A percentile compares a stretch with the other conserved stretches of the same genome.
Evolutionary conservation across 2,329 filamentous ascomycete genomes (phyloP).

Genomic region (Zymoseptoria passerinii): DNA sequence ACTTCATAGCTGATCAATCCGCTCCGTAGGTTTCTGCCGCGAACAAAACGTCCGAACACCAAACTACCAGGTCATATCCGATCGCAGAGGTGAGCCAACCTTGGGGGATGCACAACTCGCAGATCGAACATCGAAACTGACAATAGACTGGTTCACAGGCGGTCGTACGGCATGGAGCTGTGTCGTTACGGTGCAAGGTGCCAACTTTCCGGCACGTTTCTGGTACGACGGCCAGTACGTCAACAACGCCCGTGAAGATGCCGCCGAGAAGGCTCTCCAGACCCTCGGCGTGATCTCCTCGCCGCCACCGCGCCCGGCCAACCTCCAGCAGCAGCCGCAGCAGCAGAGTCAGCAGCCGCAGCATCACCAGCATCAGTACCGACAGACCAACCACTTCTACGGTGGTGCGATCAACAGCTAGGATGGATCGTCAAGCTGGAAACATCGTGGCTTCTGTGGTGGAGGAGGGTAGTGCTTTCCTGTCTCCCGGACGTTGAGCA

Average conservation of each 20-base stretch:
- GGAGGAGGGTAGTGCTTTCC: background rate
- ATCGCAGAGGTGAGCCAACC: slow-evolving; percentile 56
- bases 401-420: slow-evolving; percentile 14
- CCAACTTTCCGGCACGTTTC: slow-evolving; percentile 62
- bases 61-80: slow-evolving; percentile 61
- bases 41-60: slow-evolving; percentile 18
- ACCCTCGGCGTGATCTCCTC: slow-evolving; percentile 38
- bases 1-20: background rate
- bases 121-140: slow-evolving; percentile 5
- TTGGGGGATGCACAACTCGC: background rate
- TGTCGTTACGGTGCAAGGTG: slow-evolving; percentile 62
- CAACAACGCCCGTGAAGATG: slow-evolving; percentile 83
- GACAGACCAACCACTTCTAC: slow-evolving; percentile 7
- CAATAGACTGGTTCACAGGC: slow-evolving; percentile 43
- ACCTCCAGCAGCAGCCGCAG: slow-evolving; percentile 21
- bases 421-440: background rate
- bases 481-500: background rate
- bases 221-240: slow-evolving; percentile 89
- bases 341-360: slow-evolving; percentile 1
- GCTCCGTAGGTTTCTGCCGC: slow-evolving; percentile 24
- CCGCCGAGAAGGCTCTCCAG: slow-evolving; percentile 70
- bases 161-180: slow-evolving; percentile 88
- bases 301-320: slow-evolving; percentile 13
- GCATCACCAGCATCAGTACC: background rate
- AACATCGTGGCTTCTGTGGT: background rate